Percentiles rank a stretch among this genome's conserved stretches.
phyloP scores from a whole-genome alignment of 2,329 filamentous ascomycete genomes.

The Aspergillus thermomutatus region DNA sequence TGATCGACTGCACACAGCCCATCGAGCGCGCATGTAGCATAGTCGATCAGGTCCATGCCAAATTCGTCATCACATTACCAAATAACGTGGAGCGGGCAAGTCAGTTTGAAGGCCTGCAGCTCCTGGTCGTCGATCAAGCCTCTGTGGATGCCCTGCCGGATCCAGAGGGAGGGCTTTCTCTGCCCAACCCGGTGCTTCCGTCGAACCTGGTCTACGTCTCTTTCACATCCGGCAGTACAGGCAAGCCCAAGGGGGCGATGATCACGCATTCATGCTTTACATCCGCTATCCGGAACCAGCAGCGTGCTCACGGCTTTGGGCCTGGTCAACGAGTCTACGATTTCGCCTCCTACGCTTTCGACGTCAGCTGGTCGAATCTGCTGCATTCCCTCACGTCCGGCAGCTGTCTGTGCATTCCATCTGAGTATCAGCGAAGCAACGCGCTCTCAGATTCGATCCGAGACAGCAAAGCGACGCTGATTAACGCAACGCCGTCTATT shows the following conservation, averaged over 20 bases:
- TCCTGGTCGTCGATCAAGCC: too few species aligned
- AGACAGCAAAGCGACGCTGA: constrained; percentile 4
- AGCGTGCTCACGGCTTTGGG: background rate
- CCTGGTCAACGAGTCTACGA: constrained; percentile 17
- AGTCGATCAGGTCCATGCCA: too few species aligned
- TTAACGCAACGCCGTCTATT: background rate
- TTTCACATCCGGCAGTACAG: constrained; percentile 11
- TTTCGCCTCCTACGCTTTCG: constrained; percentile 38
- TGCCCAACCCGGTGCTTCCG: too few species aligned
- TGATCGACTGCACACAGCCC: too few species aligned
- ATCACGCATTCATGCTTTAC: constrained; percentile 4
- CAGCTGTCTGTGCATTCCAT: constrained; percentile 39
- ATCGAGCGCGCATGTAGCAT: too few species aligned
- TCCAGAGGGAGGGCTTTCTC: too few species aligned
- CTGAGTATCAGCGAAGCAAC: constrained; percentile 28
- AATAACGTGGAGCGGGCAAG: too few species aligned
- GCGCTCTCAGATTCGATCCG: background rate
- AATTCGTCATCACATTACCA: too few species aligned
- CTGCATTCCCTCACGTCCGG: constrained; percentile 30
- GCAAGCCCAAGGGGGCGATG: constrained; percentile 9
- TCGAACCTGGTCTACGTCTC: too few species aligned
- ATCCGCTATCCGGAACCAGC: background rate
- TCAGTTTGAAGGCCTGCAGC: too few species aligned
- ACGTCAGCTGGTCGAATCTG: constrained; percentile 32
- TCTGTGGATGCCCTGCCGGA: too few species aligned